Conservation (phyloP, 225 moss, liverwort and hornwort genomes). For the Polytrichum commune region DNA sequence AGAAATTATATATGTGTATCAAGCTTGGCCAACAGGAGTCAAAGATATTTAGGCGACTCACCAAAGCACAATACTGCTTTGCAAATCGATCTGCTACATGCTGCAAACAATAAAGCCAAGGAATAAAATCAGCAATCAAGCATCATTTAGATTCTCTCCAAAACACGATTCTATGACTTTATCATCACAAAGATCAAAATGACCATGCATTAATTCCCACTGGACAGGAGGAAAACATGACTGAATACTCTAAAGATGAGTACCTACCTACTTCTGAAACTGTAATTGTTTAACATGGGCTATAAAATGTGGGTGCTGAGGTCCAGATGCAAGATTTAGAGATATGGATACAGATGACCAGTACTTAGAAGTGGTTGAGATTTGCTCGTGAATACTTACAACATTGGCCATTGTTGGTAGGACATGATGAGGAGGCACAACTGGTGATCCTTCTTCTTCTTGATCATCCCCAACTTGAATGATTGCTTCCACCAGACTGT, state of each 20-base stretch:
- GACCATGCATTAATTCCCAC: not conserved
- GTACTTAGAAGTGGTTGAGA: not conserved
- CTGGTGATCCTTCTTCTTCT: slow-evolving; percentile 65
- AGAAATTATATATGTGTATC: no score
- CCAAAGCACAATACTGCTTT: slow-evolving; percentile 79
- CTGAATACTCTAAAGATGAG: no score
- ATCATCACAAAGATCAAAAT: not conserved
- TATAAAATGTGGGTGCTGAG: no score
- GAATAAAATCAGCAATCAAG: not conserved
- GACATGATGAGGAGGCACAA: slow-evolving; percentile 78
- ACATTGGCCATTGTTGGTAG: slow-evolving; percentile 89
- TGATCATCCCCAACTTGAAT: slow-evolving; percentile 93
- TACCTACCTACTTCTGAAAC: no score
- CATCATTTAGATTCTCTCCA: not conserved
- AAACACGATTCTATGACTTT: not conserved
- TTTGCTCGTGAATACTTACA: slow-evolving; percentile 45
- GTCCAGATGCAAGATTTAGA: no score
- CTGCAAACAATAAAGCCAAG: slow-evolving; percentile 35
- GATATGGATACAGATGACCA: no score
- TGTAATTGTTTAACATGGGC: no score
- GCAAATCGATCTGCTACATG: slow-evolving; percentile 98
- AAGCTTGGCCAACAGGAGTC: no score
- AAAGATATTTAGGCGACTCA: slow-evolving; percentile 7
- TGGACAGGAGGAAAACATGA: no score
- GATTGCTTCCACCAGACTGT: slow-evolving; percentile 89